Evolutionary conservation across 1,284 basidiomycete species (phyloP), one percentile per base, ranked within the genome.

Genomic region (Cryptococcus sp.): DNA sequence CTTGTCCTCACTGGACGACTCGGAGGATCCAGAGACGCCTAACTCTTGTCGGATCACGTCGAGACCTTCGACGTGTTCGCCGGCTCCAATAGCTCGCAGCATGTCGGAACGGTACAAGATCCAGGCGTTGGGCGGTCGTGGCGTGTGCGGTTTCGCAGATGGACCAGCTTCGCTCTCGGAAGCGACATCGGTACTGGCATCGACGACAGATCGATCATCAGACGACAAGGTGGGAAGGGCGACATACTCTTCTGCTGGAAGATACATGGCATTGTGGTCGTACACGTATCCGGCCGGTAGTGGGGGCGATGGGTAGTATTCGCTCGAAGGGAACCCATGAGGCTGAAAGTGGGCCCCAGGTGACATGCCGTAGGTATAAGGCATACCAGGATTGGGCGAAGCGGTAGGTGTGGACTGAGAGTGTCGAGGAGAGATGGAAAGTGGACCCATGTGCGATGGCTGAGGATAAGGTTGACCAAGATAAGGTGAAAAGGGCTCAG

Each of bases 111-210:
- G 82, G 68, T 89, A 95, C n/a, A 94, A 62, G 53, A 95, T 93
- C 87, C 88, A 94, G 0, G 90, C 84, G 68, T 94, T 94, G 16
- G 84, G 82, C 2, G 91, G 91, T 0, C 89, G 80, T 1, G 83
- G 83, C 0, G 80, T 78, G 51, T 80, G 68, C 5, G n/a, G 9
- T 24, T 21, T 23, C 14, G 9, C 7, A 14, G 28, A 31, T 14
- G 28, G 14, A 7, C 9, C 28, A 34, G 6, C 5, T 4, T 4
- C 32, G 6, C 7, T 7, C 21, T 33, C 23, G 21, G 43, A 34
- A 6, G 16, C 7, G 16, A 10, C 32, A n/a, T 22, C 32, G 5
- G 16, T 22, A 19, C 19, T 31, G 38, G 38, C 19, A 11, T 36
- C 34, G 6, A 7, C 18, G 14, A n/a, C 11, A 36, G 34, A n/a